phyloP scores from a whole-genome alignment of 2,329 filamentous ascomycete genomes.

The Metarhizium humberi region DNA sequence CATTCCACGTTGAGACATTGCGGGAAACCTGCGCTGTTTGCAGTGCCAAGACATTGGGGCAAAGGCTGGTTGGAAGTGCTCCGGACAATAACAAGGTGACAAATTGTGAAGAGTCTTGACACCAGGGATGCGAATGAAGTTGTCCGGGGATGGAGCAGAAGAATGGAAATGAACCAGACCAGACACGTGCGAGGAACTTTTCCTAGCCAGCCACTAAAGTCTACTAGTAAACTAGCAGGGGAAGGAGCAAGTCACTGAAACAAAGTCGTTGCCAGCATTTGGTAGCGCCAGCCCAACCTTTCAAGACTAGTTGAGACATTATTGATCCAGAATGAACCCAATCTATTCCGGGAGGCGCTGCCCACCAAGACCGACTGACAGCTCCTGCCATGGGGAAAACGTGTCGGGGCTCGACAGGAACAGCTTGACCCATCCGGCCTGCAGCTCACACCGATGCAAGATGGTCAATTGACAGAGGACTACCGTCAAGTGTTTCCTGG shows the following conservation, averaged over 20 bases:
- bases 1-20: neutral
- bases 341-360: no score
- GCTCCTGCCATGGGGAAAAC: no score
- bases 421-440: no score
- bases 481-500: no score
- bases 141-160: neutral
- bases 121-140: neutral
- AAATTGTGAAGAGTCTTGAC: neutral
- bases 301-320: no score
- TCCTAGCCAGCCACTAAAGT: neutral
- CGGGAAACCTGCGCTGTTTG: neutral
- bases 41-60: constrained; percentile 1
- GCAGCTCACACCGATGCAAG: no score
- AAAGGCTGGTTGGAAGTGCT: neutral
- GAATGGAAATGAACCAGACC: neutral
- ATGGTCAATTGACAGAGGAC: no score
- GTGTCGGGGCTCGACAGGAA: no score
- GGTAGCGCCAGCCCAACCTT: no score
- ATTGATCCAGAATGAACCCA: no score
- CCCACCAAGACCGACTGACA: no score
- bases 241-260: neutral
- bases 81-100: neutral
- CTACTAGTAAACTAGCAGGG: neutral
- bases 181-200: neutral
- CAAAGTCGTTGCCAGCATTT: no score